Percentiles rank a stretch among this genome's conserved stretches.
Conservation (phyloP, 2,329 filamentous ascomycete genomes). For the Trichocomaceae sp. region DNA sequence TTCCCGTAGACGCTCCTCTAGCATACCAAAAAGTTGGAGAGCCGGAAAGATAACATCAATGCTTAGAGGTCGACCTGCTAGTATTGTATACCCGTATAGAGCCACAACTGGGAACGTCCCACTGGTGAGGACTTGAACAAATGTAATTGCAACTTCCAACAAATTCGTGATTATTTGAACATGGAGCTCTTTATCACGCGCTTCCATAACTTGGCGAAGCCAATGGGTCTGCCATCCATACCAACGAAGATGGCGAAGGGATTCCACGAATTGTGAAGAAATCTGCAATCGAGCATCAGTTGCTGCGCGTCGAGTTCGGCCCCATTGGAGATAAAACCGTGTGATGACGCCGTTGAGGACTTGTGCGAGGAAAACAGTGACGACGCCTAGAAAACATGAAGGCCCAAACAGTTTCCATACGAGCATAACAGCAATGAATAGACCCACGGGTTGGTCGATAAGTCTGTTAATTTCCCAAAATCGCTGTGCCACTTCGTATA, state of each 20-base stretch:
- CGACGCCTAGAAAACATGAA: slow-evolving; percentile 66
- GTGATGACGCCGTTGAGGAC: slow-evolving; percentile 62
- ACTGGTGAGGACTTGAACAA: slow-evolving; percentile 65
- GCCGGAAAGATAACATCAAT: slow-evolving; percentile 84
- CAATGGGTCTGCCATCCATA: slow-evolving; percentile 76
- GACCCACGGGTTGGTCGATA: slow-evolving; percentile 66
- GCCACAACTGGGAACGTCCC: slow-evolving; percentile 72
- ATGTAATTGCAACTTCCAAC: slow-evolving; percentile 57
- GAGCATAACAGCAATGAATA: slow-evolving; percentile 66
- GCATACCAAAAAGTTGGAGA: slow-evolving; percentile 68
- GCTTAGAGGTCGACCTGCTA: slow-evolving; percentile 60
- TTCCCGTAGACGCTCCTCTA: slow-evolving; percentile 67
- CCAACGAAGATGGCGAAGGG: slow-evolving; percentile 72
- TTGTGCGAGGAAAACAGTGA: slow-evolving; percentile 64
- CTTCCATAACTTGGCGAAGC: slow-evolving; percentile 62
- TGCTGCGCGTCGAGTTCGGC: slow-evolving; percentile 62
- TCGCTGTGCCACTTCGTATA: slow-evolving; percentile 39
- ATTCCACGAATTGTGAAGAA: slow-evolving; percentile 79
- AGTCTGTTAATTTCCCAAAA: slow-evolving; percentile 85
- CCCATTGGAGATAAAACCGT: slow-evolving; percentile 58
- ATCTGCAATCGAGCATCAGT: slow-evolving; percentile 74
- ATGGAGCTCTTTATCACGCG: slow-evolving; percentile 61
- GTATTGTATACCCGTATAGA: slow-evolving; percentile 71
- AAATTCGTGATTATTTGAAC: slow-evolving; percentile 58
- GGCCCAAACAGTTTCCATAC: slow-evolving; percentile 75